A percentile compares a stretch with the other conserved stretches of the same genome.
Evolutionary conservation across 441 rosid species (phyloP).

Genomic region (Biscutella laevigata): DNA sequence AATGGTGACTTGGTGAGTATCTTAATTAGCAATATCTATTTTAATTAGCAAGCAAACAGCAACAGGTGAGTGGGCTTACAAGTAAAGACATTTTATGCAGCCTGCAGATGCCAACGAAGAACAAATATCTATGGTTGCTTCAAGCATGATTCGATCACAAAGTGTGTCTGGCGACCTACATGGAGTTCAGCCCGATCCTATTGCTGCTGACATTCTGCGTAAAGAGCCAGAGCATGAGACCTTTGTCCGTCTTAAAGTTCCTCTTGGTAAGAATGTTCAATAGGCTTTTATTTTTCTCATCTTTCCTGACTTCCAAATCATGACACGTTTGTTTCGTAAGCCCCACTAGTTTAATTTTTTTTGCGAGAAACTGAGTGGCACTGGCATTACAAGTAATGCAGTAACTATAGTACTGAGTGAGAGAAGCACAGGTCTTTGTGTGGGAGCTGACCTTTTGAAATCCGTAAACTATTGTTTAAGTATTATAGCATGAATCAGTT

Average conservation of each 20-base stretch:
- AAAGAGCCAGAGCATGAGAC: slow-evolving; percentile 96
- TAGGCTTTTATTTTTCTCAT: background rate
- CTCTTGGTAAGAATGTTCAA: slow-evolving; percentile 52
- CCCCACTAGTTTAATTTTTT: background rate
- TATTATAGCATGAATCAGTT: background rate
- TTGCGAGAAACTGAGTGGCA: background rate
- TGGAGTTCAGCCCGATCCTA: slow-evolving; percentile 98
- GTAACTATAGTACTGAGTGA: background rate
- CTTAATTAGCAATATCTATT: background rate
- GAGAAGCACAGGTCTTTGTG: background rate
- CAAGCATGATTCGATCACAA: slow-evolving; percentile 88
- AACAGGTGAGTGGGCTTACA: background rate
- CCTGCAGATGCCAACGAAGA: slow-evolving; percentile 52
- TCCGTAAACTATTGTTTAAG: background rate
- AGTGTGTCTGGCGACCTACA: slow-evolving; percentile 93
- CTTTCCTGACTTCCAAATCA: background rate
- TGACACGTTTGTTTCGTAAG: background rate
- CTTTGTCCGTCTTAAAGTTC: slow-evolving; percentile 70
- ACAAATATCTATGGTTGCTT: slow-evolving; percentile 45
- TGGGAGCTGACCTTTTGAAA: slow-evolving; percentile 3
- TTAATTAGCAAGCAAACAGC: background rate
- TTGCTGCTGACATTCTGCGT: slow-evolving; percentile 95
- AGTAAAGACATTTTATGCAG: background rate
- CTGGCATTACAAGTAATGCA: background rate
- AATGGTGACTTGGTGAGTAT: slow-evolving; percentile 76